Percentiles rank a stretch among this genome's conserved stretches.
phyloP scores from a whole-genome alignment of 306 rosid genomes.

The Begonia masoniana region DNA sequence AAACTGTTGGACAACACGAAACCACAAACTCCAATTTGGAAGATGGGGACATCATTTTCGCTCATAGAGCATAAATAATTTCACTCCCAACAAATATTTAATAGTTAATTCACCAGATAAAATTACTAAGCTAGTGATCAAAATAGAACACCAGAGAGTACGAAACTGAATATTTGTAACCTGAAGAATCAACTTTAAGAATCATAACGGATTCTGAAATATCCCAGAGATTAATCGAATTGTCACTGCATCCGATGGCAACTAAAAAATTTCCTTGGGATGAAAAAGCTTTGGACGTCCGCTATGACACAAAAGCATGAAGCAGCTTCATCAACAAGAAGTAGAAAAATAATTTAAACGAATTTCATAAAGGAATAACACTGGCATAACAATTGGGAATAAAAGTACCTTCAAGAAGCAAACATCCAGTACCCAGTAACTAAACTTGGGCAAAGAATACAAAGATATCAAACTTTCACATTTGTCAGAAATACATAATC shows the following conservation, averaged over 20 bases:
- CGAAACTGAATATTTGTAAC: constrained; percentile 21
- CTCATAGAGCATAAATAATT: too few relatives aligned
- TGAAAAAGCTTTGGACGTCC: constrained; percentile 25
- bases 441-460: constrained; percentile 53
- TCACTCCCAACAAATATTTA: too few relatives aligned
- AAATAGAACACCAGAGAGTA: not conserved
- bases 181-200: constrained; percentile 72
- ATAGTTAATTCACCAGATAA: too few relatives aligned
- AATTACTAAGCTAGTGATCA: too few relatives aligned
- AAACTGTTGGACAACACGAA: not conserved
- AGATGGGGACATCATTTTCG: too few relatives aligned
- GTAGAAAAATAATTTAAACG: constrained; percentile 5
- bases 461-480: constrained; percentile 18
- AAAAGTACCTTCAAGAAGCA: constrained; percentile 56
- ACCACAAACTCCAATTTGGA: too few relatives aligned
- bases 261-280: constrained; percentile 28
- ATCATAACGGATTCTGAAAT: constrained; percentile 27
- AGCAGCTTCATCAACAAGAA: constrained; percentile 3
- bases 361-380: not conserved
- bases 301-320: constrained; percentile 16
- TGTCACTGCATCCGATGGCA: constrained; percentile 75
- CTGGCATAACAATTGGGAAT: not conserved
- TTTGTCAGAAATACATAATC: constrained; percentile 18
- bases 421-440: constrained; percentile 80
- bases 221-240: constrained; percentile 84